Evolutionary conservation across 768 basidiomycete species (phyloP).

Genomic region (Sporobolomyces pararoseus): DNA sequence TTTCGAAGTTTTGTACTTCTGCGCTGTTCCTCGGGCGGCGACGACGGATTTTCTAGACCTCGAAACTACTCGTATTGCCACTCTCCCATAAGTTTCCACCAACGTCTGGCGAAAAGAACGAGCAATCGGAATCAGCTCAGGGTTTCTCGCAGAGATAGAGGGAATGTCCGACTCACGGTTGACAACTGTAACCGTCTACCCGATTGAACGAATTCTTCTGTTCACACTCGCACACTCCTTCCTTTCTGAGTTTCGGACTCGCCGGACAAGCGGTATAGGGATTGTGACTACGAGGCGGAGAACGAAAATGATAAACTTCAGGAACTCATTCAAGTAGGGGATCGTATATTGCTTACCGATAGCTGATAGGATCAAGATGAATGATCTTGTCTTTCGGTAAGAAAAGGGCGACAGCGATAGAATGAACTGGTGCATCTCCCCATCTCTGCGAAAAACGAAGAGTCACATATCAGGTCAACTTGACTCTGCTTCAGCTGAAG

Average conservation of each 20-base stretch:
- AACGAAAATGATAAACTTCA: no score
- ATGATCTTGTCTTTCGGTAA: slow-evolving; percentile 83
- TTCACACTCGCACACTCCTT: slow-evolving; percentile 40
- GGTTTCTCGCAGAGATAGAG: neutral
- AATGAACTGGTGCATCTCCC: slow-evolving; percentile 85
- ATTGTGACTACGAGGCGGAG: slow-evolving; percentile 58
- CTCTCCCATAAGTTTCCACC: slow-evolving; percentile 9
- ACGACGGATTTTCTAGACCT: no score
- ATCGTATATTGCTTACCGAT: no score
- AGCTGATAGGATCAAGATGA: slow-evolving; percentile 63
- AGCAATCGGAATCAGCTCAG: neutral
- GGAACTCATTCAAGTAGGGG: no score
- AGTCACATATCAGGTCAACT: no score
- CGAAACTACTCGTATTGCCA: slow-evolving; percentile 7
- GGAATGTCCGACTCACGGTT: slow-evolving; percentile 6
- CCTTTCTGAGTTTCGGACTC: neutral
- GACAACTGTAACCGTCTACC: slow-evolving; percentile 23
- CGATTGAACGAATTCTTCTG: slow-evolving; percentile 26
- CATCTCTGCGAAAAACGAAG: slow-evolving; percentile 64
- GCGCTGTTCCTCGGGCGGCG: no score
- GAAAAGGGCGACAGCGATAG: slow-evolving; percentile 84
- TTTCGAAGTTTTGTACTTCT: no score
- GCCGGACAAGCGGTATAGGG: slow-evolving; percentile 24
- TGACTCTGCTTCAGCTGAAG: no score
- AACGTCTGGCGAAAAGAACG: slow-evolving; percentile 2